These are phyloP conservation scores for Lecanicillium sp. DNA, from an alignment of 2,329 filamentous ascomycete species.

Conservation along the genomic window DNA sequence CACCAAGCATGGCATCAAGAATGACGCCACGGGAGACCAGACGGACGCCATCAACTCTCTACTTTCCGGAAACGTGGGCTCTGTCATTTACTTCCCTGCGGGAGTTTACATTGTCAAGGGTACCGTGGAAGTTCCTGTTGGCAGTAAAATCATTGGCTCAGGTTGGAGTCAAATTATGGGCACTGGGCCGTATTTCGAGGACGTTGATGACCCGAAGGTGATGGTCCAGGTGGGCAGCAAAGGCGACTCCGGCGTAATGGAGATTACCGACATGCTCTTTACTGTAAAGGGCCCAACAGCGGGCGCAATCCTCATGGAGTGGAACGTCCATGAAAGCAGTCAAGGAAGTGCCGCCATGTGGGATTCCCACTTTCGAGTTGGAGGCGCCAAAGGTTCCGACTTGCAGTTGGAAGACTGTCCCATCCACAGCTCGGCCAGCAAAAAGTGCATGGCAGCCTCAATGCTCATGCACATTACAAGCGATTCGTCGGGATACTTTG, in stretches of 20 bases:
- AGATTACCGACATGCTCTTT: conserved; percentile 65
- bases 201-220: conserved; percentile 55
- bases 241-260: conserved; percentile 57
- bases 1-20: conserved; percentile 26
- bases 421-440: conserved; percentile 24
- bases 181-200: conserved; percentile 57
- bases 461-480: conserved; percentile 41
- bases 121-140: no score
- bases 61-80: no score
- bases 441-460: conserved; percentile 55
- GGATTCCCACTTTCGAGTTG: conserved; percentile 42
- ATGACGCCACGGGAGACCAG: conserved; percentile 30
- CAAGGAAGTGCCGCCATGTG: conserved; percentile 34
- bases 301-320: conserved; percentile 65
- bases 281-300: conserved; percentile 60
- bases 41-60: conserved; percentile 20
- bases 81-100: conserved; percentile 24
- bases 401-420: conserved; percentile 20
- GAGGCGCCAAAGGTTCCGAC: conserved; percentile 21
- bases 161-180: conserved; percentile 65
- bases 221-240: conserved; percentile 59
- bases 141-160: conserved; percentile 60
- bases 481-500: conserved; percentile 40
- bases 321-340: no score
- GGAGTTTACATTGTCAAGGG: no score